Conservation (phyloP, 106 monocot species). For the Agapanthus africanus region DNA sequence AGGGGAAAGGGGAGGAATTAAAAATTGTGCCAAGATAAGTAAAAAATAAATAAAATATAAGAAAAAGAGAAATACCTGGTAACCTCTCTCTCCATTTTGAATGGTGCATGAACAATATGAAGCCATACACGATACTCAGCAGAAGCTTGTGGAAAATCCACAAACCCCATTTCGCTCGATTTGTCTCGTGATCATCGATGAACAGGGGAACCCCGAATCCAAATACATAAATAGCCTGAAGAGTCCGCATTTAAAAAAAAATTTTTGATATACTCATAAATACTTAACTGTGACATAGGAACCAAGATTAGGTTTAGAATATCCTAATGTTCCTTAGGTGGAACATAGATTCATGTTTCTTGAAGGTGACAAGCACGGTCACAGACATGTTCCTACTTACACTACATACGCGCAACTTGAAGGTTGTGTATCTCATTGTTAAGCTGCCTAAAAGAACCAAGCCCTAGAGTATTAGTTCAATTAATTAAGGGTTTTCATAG, state of each 20-base stretch:
- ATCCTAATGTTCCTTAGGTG: too few relatives aligned
- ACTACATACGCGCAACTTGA: too few relatives aligned
- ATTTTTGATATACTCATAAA: neutral
- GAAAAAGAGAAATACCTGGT: conserved; percentile 40
- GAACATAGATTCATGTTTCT: too few relatives aligned
- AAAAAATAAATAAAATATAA: neutral
- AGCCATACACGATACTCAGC: conserved; percentile 74
- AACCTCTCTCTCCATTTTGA: conserved; percentile 90
- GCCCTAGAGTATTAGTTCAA: too few relatives aligned
- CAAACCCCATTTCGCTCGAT: conserved; percentile 77
- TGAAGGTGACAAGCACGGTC: too few relatives aligned
- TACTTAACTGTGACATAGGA: neutral
- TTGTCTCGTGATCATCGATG: conserved; percentile 26
- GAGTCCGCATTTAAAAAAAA: neutral
- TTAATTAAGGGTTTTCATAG: too few relatives aligned
- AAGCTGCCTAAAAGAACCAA: too few relatives aligned
- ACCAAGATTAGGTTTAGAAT: neutral
- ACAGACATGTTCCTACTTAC: too few relatives aligned
- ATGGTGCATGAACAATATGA: conserved; percentile 82
- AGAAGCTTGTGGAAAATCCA: conserved; percentile 72
- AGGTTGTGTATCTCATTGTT: too few relatives aligned
- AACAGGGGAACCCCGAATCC: conserved; percentile 83
- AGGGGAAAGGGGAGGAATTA: conserved; percentile 1
- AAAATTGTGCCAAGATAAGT: neutral
- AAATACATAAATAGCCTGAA: conserved; percentile 81